These are phyloP conservation scores for Daedaleopsis sinensis DNA, from an alignment of 768 basidiomycete genomes.

Conservation along the genomic window DNA sequence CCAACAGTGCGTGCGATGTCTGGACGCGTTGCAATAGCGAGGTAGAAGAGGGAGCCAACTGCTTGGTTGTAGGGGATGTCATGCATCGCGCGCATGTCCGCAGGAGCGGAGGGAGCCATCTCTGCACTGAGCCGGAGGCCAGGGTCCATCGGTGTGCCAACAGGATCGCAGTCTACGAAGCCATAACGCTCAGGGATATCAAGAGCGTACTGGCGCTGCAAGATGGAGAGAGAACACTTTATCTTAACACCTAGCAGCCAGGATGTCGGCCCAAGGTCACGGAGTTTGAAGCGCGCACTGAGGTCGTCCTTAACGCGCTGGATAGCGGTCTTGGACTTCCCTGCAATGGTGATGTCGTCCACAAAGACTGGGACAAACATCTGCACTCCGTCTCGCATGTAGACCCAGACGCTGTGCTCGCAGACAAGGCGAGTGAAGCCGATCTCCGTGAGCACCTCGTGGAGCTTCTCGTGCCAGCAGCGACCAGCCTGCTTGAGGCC, in stretches of 20 bases:
- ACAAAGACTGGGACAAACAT: no score
- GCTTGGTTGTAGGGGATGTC: slow-evolving; percentile 14
- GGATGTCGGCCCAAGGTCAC: neutral
- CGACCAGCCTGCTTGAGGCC: slow-evolving; percentile 50
- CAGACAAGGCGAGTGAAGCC: no score
- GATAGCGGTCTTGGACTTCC: slow-evolving; percentile 22
- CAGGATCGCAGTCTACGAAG: neutral
- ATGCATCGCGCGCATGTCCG: slow-evolving; percentile 2
- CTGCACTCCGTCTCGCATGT: no score
- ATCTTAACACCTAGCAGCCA: slow-evolving; percentile 5
- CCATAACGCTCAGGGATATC: slow-evolving; percentile 3
- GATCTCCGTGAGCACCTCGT: no score
- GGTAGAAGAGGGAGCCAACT: slow-evolving; percentile 32
- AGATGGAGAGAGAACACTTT: slow-evolving; percentile 8
- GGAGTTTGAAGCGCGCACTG: slow-evolving; percentile 2
- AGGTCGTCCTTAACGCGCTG: slow-evolving; percentile 3
- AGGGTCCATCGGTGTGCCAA: neutral
- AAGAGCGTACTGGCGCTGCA: slow-evolving; percentile 3
- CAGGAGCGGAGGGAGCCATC: neutral
- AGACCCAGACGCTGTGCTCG: no score
- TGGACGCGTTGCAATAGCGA: slow-evolving; percentile 33
- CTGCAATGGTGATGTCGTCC: slow-evolving; percentile 37
- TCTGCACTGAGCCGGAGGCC: slow-evolving; percentile 7
- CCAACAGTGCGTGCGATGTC: no score
- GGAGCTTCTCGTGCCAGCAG: no score